These are phyloP conservation scores for Pythium coloratum DNA, from an alignment of 352 stramenopile species.

Conservation along the genomic window DNA sequence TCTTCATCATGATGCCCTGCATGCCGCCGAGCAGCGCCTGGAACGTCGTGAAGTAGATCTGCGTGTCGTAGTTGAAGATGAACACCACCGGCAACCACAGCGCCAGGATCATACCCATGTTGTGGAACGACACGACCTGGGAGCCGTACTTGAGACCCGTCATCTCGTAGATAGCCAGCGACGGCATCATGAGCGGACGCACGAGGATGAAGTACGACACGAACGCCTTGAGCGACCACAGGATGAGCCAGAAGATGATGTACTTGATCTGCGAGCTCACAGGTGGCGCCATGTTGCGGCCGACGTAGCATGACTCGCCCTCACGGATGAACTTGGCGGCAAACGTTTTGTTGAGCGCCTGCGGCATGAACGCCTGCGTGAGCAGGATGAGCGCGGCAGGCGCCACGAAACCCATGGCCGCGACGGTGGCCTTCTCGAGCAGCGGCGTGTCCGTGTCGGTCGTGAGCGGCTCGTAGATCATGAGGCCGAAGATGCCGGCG, in stretches of 20 bases:
- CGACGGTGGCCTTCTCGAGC: conserved; percentile 17
- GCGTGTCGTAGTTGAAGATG: conserved; percentile 56
- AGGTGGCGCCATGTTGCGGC: conserved; percentile 38
- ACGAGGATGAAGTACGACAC: conserved; percentile 51
- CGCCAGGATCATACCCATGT: conserved; percentile 43
- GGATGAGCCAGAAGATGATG: conserved; percentile 37
- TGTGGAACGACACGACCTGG: conserved; percentile 43
- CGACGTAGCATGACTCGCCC: conserved; percentile 42
- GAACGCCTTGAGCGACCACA: conserved; percentile 36
- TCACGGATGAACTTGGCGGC: conserved; percentile 45
- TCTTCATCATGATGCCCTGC: conserved; percentile 46
- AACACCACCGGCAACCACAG: conserved; percentile 50
- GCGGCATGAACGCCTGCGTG: conserved; percentile 30
- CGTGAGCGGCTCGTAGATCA: conserved; percentile 34
- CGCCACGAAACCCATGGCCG: conserved; percentile 22
- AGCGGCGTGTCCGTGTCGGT: conserved; percentile 28
- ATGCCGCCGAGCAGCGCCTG: conserved; percentile 33
- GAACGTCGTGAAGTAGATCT: conserved; percentile 53
- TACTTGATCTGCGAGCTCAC: conserved; percentile 33
- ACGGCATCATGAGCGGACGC: conserved; percentile 41
- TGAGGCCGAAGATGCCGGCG: conserved; percentile 36
- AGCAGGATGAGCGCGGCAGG: conserved; percentile 35
- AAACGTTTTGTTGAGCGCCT: conserved; percentile 32
- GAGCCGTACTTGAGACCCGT: conserved; percentile 29
- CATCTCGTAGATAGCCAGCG: conserved; percentile 43